Evolutionary conservation across 139 green algal genomes (phyloP), one percentile per base, ranked within the genome.

Genomic region (Chlorella sp.): DNA sequence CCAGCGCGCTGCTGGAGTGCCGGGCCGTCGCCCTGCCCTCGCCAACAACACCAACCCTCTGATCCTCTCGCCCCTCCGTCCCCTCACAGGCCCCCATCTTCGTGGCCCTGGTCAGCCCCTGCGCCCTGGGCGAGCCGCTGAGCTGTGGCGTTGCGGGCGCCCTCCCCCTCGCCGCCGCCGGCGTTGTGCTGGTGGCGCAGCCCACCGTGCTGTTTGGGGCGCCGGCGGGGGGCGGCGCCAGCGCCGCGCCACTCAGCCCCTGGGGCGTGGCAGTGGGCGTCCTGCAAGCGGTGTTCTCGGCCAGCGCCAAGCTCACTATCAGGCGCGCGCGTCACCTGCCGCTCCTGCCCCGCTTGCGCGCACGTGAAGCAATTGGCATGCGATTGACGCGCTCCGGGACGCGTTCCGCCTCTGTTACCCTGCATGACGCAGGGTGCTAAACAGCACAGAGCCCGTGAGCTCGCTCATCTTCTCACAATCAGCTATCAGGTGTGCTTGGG

Each of bases 101-200:
- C 31, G 82, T 75, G 19, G 69, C 74, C 1, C 27, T 79, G 3
- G 46, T 74, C 9, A 33, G 58, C 1, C 77, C 55, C 0, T 42
- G 74, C 5, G 31, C 61, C 42, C 58, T 77, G 29, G 43, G 31
- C 23, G 71, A 77, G 42, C 38, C 42, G 3, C 23, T 38, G 0
- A 33, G 36, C 31, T 23, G 21, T 21, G 58, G 36, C 2, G 55
- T 82, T 27, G 46, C 59, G 21, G 41, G 67, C 4, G 74, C 74
- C n/a, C 74, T 87, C 35, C 63, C 72, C 17, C 29, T 84, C 35
- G 84, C 74, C 51, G 36, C 84, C 27, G 58, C 25, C 0, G 82
- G 82, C 48, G 74, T 84, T 35, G 29, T 77, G 8, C 53, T 82
- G 29, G 82, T 87, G 42, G 76, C 82, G 36, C 82, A 82, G 77